Base-by-base conservation (phyloP, 352 stramenopile genomes). In the Phytophthora podocarpi region DNA sequence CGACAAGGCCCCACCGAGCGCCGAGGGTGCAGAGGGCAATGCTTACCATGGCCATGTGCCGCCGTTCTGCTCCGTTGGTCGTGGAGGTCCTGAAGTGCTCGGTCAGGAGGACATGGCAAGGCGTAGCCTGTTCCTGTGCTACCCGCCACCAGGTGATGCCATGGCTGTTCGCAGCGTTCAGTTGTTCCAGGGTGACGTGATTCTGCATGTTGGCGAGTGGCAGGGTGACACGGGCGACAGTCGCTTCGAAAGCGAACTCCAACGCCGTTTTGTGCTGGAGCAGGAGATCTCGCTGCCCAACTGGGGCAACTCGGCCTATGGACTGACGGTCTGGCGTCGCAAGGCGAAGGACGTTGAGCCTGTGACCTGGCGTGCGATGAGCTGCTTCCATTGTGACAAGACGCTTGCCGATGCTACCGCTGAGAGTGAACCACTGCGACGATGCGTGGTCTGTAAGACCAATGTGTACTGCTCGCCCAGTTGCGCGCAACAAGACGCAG, bases 181-280 rank as follows among this genome's bases (percentile, higher is more conserved):
- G 18, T 55, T 77, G 53, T 92, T 92, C 53, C 80, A 87, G 53
- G 85, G 85, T 12, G 64, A 84, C 26, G 65, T 79, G 15, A 64
- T 94, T 27, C 49, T 94, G 6, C 78, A 92, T 59, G 67, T 94
- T 1, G 85, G 85, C 16, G 85, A 94, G 48, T 94, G 85, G 85
- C 79, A 94, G 63, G 82, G 85, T 18, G 82, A 91, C 52, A 91
- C 85, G 10, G 85, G 72, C 15, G 81, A 91, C 46, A 72, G 70
- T 18, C 64, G 76, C 37, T 94, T 92, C 39, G 85, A 94, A 53
- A 76, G 65, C 7, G 77, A 80, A 47, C 66, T 94, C 1, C 69
- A 77, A 34, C 58, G 62, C n/a, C 59, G 64, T 4, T 94, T 91
- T 65, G 48, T 31, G 13, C 66, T 91, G 2, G 68, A 80, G 41